Evolutionary conservation across 208 protist species (phyloP).

Genomic region (Leishmania lainsoni): DNA sequence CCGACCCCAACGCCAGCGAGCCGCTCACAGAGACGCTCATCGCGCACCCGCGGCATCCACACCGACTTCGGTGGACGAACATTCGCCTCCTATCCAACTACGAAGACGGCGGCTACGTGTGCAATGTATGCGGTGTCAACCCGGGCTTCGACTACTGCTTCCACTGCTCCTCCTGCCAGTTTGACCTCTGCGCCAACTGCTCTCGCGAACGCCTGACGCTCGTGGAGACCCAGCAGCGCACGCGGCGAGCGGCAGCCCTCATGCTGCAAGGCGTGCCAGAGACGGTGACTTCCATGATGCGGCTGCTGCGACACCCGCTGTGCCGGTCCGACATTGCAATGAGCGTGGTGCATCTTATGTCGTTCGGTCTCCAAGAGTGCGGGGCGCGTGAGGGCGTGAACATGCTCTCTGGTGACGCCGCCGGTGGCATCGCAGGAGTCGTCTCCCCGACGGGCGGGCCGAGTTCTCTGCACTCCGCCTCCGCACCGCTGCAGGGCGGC

Average conservation of each 20-base stretch:
- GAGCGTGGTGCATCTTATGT: slow-evolving; percentile 47
- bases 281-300: slow-evolving; percentile 40
- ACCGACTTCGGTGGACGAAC: slow-evolving; percentile 70
- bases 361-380: slow-evolving; percentile 59
- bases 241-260: slow-evolving; percentile 40
- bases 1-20: slow-evolving; percentile 31
- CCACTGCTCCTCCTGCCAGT: slow-evolving; percentile 70
- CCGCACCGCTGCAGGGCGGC: slow-evolving; percentile 1
- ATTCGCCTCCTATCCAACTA: slow-evolving; percentile 44
- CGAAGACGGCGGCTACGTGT: slow-evolving; percentile 49
- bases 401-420: slow-evolving; percentile 5
- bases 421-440: neutral
- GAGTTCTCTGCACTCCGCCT: neutral
- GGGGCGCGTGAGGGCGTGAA: slow-evolving; percentile 37
- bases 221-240: slow-evolving; percentile 41
- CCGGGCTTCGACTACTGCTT: slow-evolving; percentile 50
- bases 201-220: slow-evolving; percentile 45
- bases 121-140: slow-evolving; percentile 68
- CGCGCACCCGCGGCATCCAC: slow-evolving; percentile 64
- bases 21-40: slow-evolving; percentile 42
- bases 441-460: neutral
- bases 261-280: slow-evolving; percentile 22
- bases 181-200: slow-evolving; percentile 74
- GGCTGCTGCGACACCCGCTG: slow-evolving; percentile 53
- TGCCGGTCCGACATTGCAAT: slow-evolving; percentile 44